A percentile compares a stretch with the other conserved stretches of the same genome.
These are phyloP conservation scores for Barnettozyma californica DNA, from an alignment of 805 yeast genomes.

Conservation along the genomic window DNA sequence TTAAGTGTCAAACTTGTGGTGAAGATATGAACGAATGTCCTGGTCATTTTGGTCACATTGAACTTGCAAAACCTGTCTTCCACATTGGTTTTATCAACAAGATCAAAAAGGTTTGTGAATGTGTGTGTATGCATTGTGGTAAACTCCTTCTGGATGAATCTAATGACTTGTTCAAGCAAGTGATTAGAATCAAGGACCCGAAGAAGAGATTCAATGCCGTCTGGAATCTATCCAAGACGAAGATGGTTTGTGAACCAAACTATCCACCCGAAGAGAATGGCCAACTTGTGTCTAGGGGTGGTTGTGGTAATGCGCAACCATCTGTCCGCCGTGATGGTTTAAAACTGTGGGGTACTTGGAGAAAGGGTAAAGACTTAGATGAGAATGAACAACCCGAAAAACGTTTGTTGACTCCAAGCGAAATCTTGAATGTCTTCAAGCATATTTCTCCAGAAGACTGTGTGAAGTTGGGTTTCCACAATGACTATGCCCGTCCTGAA, in stretches of 20 bases:
- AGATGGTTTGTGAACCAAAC: slow-evolving; percentile 94
- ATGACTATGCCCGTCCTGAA: slow-evolving; percentile 97
- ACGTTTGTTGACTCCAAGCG: slow-evolving; percentile 81
- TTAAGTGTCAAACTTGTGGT: slow-evolving; percentile 98
- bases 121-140: slow-evolving; percentile 99
- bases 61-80: slow-evolving; percentile 96
- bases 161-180: slow-evolving; percentile 69
- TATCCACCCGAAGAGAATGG: slow-evolving; percentile 59
- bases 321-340: slow-evolving; percentile 93
- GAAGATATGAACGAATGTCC: slow-evolving; percentile 99
- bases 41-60: slow-evolving; percentile 99
- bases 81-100: slow-evolving; percentile 94
- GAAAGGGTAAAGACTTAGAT: slow-evolving; percentile 66
- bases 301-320: slow-evolving; percentile 97
- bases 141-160: slow-evolving; percentile 82
- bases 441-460: slow-evolving; percentile 87
- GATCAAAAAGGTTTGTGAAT: slow-evolving; percentile 92
- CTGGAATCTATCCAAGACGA: slow-evolving; percentile 87
- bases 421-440: slow-evolving; percentile 84
- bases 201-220: slow-evolving; percentile 95
- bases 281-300: slow-evolving; percentile 68
- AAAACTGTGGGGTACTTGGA: slow-evolving; percentile 98
- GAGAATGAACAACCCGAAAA: slow-evolving; percentile 92
- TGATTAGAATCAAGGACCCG: slow-evolving; percentile 84
- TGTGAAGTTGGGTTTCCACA: slow-evolving; percentile 77